A percentile compares a stretch with the other conserved stretches of the same genome.
Evolutionary conservation across 805 yeast genomes (phyloP).

Genomic region (Zygosaccharomyces pseudorouxii): DNA sequence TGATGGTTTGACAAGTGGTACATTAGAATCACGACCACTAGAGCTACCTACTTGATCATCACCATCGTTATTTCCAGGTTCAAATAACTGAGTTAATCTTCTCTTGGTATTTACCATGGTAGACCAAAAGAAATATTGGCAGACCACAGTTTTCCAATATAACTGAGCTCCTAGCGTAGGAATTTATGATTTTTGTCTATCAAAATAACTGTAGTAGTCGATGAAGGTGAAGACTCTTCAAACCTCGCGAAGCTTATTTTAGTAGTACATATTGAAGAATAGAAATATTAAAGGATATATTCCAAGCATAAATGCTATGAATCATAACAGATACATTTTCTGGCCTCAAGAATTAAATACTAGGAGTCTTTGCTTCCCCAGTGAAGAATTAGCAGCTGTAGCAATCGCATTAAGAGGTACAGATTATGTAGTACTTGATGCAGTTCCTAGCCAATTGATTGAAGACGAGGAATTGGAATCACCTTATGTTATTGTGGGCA

Average conservation of each 20-base stretch:
- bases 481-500: conserved; percentile 19
- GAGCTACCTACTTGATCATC: not conserved
- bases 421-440: conserved; percentile 24
- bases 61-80: conserved; percentile 9
- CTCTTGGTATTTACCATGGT: conserved; percentile 19
- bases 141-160: not conserved
- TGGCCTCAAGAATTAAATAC: conserved; percentile 24
- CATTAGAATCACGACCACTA: conserved; percentile 1
- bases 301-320: conserved; percentile 16
- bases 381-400: conserved; percentile 8
- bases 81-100: conserved; percentile 21
- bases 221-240: not conserved
- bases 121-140: not conserved
- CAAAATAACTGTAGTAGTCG: not conserved
- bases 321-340: conserved; percentile 15
- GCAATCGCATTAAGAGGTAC: conserved; percentile 17
- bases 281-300: not conserved
- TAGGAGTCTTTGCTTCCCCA: not conserved
- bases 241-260: not conserved
- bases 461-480: conserved; percentile 3
- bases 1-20: conserved; percentile 16
- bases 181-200: not conserved
- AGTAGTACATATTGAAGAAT: not conserved
- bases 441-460: conserved; percentile 9
- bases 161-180: not conserved